Evolutionary conservation across 2,329 filamentous ascomycete genomes (phyloP), one percentile per base, ranked within the genome.

Genomic region (Erysiphe pulchra): DNA sequence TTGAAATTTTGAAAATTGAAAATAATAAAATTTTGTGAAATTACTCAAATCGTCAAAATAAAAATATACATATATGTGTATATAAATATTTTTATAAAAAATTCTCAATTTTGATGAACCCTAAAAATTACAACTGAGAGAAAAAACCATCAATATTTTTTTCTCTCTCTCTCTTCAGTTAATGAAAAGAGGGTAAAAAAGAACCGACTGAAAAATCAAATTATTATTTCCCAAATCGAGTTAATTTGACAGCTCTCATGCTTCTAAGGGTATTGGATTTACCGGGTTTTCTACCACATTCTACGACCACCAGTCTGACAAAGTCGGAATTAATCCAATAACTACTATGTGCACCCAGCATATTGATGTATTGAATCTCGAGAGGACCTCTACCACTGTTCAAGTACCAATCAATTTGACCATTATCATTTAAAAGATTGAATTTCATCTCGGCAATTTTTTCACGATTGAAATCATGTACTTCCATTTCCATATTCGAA

Each of bases 311-410:
- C 66, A 95, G 77, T 40, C 86, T 67, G n/a, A 92, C 77, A 59
- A 98, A 86, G 58, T 95, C 90, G 28, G 67, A 72, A 54, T 80
- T 76, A 2, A 75, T 70, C 90, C 90, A 98, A 60, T 98, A 98
- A 58, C 81, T 87, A 47, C 82, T 85, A 61, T 98, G 90, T 9
- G 90, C 90, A 47, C 84, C 82, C 46, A 98, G 64, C 90, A 98
- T 98, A 53, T 92, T 94, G 33, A 95, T 62, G 58, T 98, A 98
- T 61, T 95, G 86, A 20, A 94, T 85, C 61, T 93, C 90, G 33
- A 98, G 65, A 4, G 86, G 79, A 0, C 90, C 90, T 1, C 82
- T 80, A 0, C 84, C 81, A 8, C 83, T 85, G 43, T 75, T 75
- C 43, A 98, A 64, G 54, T 79, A 92, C 61, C 75, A 98, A 59